phyloP scores from a whole-genome alignment of 805 yeast genomes.

The Suhomyces kilbournensis region DNA sequence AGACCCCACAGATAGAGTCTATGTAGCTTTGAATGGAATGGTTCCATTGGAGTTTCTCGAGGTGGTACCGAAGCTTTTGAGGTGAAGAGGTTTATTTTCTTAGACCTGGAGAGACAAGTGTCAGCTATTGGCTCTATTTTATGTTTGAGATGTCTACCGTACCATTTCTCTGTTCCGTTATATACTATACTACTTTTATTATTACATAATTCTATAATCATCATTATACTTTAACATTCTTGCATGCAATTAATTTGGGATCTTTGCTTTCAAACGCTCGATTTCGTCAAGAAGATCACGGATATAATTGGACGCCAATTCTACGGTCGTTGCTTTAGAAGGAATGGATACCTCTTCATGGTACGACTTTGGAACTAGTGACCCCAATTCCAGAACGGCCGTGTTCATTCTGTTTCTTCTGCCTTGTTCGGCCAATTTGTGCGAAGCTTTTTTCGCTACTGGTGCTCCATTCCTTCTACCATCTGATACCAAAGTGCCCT shows the following conservation, averaged over 20 bases:
- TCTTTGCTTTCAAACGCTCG: constrained; percentile 13
- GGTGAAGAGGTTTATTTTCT: too few relatives aligned
- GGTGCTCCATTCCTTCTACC: constrained; percentile 28
- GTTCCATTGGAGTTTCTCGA: not conserved
- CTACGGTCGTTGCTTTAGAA: constrained; percentile 94
- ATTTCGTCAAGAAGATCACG: constrained; percentile 30
- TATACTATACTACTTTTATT: not conserved
- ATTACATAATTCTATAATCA: not conserved
- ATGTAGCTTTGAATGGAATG: not conserved
- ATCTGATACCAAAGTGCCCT: constrained; percentile 1
- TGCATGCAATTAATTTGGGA: not conserved
- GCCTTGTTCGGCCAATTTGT: constrained; percentile 95
- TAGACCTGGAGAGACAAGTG: too few relatives aligned
- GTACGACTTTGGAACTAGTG: constrained; percentile 60
- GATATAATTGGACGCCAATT: constrained; percentile 76
- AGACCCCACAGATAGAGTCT: not conserved
- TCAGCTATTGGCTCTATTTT: too few relatives aligned
- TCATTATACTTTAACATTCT: not conserved
- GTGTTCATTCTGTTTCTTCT: constrained; percentile 87
- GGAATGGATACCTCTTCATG: constrained; percentile 63
- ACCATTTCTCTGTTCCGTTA: too few relatives aligned
- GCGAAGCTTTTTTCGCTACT: constrained; percentile 62
- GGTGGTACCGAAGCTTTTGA: too few relatives aligned
- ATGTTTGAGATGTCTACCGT: not conserved
- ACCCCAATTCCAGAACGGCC: constrained; percentile 75